Evolutionary conservation across 371 early-diverging fungal species (phyloP), one percentile per base, ranked within the genome.

Genomic region (Choanephora cucurbitarum): DNA sequence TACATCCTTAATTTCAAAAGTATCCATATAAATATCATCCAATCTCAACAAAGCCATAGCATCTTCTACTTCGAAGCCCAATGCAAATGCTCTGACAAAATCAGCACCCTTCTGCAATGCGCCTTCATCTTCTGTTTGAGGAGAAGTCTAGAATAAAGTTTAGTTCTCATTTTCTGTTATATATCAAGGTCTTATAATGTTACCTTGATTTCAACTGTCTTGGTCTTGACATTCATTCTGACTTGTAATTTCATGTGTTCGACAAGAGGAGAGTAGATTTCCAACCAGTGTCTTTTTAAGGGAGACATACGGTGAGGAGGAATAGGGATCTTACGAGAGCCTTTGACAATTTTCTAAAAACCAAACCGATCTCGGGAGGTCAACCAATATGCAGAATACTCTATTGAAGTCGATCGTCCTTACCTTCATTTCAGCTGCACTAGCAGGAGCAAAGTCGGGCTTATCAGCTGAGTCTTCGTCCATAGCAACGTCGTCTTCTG

Each of bases 221-320:
- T 91, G 53, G 85, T 72, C 66, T 89, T 89, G 44, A 93, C 69
- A 77, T 99, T 99, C 92, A 99, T 95, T 53, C 99, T 87, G 21
- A 99, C 89, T 74, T 99, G 96, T 34, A 99, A 80, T 57, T 96
- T 93, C 76, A 98, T 87, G 65, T 97, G 93, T 69, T 97, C 95
- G 8, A 99, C 99, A 28, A 99, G 81, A n/a, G 99, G 99, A 28
- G 97, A 89, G 79, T 99, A 99, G 64, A 99, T 90, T 68, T 99
- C 94, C 64, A 97, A 66, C 99, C 99, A 99, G 50, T 92, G 86
- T 49, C 91, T 87, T 73, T 95, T 98, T 44, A 99, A 79, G 15
- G 95, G 94, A 15, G 92, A 82, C 66, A 99, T 74, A 57, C 98
- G 89, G 67, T 97, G 92, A 37, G 89, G 87, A 21, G 99, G 99